A percentile compares a stretch with the other conserved stretches of the same genome.
phyloP scores from a whole-genome alignment of 2,329 filamentous ascomycete species.

The Pleomassaria siparia region DNA sequence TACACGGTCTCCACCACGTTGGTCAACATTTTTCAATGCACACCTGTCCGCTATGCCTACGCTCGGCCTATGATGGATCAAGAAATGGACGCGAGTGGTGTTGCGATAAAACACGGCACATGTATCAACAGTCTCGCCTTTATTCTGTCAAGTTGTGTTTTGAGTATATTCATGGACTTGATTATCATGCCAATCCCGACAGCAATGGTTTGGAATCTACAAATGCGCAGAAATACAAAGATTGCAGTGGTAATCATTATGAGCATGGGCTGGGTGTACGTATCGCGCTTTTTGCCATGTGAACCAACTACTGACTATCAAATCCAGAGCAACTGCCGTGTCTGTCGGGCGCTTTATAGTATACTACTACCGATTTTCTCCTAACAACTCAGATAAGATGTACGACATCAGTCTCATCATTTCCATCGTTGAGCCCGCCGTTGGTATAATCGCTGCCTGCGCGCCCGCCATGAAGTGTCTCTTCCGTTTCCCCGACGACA shows the following conservation, averaged over 20 bases:
- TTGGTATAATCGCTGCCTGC: conserved; percentile 57
- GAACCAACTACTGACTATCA: conserved; percentile 1
- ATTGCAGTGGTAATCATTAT: conserved; percentile 34
- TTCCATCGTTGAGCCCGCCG: conserved; percentile 42
- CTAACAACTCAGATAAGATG: conserved; percentile 34
- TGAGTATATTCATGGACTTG: conserved; percentile 44
- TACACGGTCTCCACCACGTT: conserved; percentile 38
- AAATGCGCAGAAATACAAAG: conserved; percentile 44
- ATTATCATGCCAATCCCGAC: conserved; percentile 46
- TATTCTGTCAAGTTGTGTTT: conserved; percentile 33
- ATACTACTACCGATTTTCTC: conserved; percentile 43
- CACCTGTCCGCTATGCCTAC: conserved; percentile 34
- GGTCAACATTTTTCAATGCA: conserved; percentile 40
- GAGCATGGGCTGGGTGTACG: conserved; percentile 40
- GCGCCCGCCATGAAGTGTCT: conserved; percentile 56
- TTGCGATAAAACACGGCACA: conserved; percentile 27
- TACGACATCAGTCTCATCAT: conserved; percentile 42
- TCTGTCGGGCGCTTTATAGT: conserved; percentile 43
- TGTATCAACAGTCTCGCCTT: conserved; percentile 40
- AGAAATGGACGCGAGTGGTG: conserved; percentile 25
- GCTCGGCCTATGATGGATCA: conserved; percentile 33
- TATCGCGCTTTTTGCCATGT: neutral
- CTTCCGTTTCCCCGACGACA: conserved; percentile 35
- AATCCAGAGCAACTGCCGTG: conserved; percentile 31
- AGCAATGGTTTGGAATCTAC: conserved; percentile 47